A percentile compares a stretch with the other conserved stretches of the same genome.
These are phyloP conservation scores for Sclerotinia minor DNA, from an alignment of 2,329 filamentous ascomycete genomes.

Conservation along the genomic window DNA sequence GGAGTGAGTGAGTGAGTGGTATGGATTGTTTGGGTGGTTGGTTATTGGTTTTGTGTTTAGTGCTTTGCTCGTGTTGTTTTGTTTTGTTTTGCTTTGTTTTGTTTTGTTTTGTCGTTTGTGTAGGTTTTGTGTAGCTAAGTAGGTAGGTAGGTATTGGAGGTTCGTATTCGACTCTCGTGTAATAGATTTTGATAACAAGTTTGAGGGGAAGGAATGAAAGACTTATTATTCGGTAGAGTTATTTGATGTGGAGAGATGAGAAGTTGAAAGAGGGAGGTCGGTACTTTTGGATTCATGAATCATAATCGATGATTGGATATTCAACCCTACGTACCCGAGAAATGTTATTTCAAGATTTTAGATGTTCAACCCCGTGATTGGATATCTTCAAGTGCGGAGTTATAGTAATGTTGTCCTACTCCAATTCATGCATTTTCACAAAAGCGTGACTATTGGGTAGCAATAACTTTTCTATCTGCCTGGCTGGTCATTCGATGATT, in stretches of 20 bases:
- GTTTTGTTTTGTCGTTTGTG: background rate
- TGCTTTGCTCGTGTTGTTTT: too few relatives aligned
- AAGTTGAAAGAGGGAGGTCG: background rate
- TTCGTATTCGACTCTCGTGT: too few relatives aligned
- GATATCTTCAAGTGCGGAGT: slow-evolving; percentile 4
- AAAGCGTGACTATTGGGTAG: slow-evolving; percentile 14
- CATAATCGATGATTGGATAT: slow-evolving; percentile 5
- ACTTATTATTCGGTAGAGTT: slow-evolving; percentile 11
- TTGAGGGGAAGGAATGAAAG: background rate
- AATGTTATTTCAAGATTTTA: background rate
- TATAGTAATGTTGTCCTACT: background rate
- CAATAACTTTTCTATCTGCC: background rate
- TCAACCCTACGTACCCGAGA: background rate
- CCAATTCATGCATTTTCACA: background rate
- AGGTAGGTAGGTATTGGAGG: too few relatives aligned
- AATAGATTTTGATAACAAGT: background rate
- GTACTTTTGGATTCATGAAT: background rate
- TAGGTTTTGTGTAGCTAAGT: background rate
- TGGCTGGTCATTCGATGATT: background rate
- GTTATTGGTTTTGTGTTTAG: background rate
- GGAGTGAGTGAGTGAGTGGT: too few relatives aligned
- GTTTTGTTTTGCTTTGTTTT: too few relatives aligned
- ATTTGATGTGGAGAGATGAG: background rate
- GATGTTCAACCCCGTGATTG: slow-evolving; percentile 1
- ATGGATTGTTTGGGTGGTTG: too few relatives aligned